Evolutionary conservation across 805 yeast genomes (phyloP), one percentile per base, ranked within the genome.

Genomic region (Schizosaccharomyces octosporus): DNA sequence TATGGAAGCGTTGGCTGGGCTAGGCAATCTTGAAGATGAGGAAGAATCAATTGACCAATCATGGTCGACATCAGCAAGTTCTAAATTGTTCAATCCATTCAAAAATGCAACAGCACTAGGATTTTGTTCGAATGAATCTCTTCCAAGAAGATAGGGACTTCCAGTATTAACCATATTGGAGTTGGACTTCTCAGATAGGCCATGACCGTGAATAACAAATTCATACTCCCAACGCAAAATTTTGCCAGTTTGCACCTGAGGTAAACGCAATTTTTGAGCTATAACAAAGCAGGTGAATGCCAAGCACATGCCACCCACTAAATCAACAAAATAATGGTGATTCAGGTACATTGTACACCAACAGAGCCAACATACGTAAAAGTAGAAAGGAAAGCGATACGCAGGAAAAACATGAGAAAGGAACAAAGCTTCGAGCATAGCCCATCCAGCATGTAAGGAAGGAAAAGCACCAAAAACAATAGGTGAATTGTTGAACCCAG

Each of bases 261-360:
- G 97, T 68, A 88, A 73, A 63, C 69, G 71, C 21, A 76, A 78
- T 68, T 82, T 80, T 69, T 81, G 82, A 61, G 87, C 81, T 66
- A 82, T 78, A 64, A 79, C 76, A 72, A 87, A 90, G 42, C 85
- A 82, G 19, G 79, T 71, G 62, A 82, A 77, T 0, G 95, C 81
- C 63, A 93, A 75, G 24, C 81, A 78, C 1, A 95, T 90, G 27
- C 98, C 98, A 21, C 87, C 93, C 67, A 87, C 86, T 62, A 90
- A 79, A 70, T 90, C 97, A 64, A 90, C 81, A 69, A 90, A 90
- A 71, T 93, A 90, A 72, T 90, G 98, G 72, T 90, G 97, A 0
- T 97, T 90, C 68, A 90, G 77, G 72, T 90, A 90, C 98, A 90
- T 93, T 15, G 97, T 93, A 61, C 93, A 80, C 95, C 96, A 93